Conservation (phyloP, 495 filamentous ascomycete genomes). For the Hypoxylon subgilvum region DNA sequence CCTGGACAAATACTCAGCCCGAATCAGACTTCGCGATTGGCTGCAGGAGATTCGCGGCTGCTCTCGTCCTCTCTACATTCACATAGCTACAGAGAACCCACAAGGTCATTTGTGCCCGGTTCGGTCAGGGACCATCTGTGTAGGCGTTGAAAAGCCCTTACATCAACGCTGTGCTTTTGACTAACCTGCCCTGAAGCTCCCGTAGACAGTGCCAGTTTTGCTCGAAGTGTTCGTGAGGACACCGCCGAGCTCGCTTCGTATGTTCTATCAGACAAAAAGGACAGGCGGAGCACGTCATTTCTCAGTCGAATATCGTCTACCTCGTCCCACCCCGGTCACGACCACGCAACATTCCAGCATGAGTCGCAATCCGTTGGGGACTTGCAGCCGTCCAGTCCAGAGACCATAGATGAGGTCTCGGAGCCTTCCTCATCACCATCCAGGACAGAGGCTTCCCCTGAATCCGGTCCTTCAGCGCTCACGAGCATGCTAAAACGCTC, state of each 20-base stretch:
- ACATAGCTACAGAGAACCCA: slow-evolving; percentile 65
- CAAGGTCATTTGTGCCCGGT: slow-evolving; percentile 79
- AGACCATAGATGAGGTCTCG: slow-evolving; percentile 65
- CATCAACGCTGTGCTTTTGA: slow-evolving; percentile 1
- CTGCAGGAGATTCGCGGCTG: slow-evolving; percentile 36
- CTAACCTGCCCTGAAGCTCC: slow-evolving; percentile 45
- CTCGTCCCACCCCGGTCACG: slow-evolving; percentile 39
- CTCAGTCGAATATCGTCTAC: slow-evolving; percentile 46
- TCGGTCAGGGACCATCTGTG: slow-evolving; percentile 69
- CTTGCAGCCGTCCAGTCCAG: slow-evolving; percentile 29
- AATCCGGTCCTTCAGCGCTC: slow-evolving; percentile 62
- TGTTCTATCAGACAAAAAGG: slow-evolving; percentile 71
- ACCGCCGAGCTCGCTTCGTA: slow-evolving; percentile 89
- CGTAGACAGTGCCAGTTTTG: slow-evolving; percentile 72
- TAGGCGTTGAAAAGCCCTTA: slow-evolving; percentile 43
- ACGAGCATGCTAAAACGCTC: slow-evolving; percentile 68
- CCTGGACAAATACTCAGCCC: slow-evolving; percentile 23
- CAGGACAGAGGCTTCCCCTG: slow-evolving; percentile 40
- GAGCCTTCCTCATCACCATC: slow-evolving; percentile 63
- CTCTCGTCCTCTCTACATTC: slow-evolving; percentile 52
- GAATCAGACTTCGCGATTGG: slow-evolving; percentile 17
- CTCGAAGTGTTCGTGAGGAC: slow-evolving; percentile 81
- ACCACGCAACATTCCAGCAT: slow-evolving; percentile 35
- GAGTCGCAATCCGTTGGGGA: slow-evolving; percentile 14
- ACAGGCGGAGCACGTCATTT: slow-evolving; percentile 49